Evolutionary conservation across 768 basidiomycete species (phyloP).

Genomic region (Suillus spraguei): DNA sequence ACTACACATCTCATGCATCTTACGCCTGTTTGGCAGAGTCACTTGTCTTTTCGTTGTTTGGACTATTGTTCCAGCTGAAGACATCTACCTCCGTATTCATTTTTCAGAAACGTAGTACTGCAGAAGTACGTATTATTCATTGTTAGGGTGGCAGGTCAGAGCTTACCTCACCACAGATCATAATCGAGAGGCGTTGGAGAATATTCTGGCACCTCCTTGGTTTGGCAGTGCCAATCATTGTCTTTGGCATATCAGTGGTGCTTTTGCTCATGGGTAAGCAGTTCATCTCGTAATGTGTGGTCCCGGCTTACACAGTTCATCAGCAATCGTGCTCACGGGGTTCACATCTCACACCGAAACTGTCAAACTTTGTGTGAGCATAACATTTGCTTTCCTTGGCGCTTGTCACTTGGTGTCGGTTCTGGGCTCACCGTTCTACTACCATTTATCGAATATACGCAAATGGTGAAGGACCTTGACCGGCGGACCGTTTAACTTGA

Average conservation of each 20-base stretch:
- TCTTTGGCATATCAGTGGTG: background rate
- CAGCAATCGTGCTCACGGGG: background rate
- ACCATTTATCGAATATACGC: background rate
- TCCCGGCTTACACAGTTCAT: background rate
- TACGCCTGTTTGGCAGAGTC: constrained; percentile 1
- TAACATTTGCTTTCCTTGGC: background rate
- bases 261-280: background rate
- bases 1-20: background rate
- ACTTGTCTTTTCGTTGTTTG: constrained; percentile 1
- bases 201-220: background rate
- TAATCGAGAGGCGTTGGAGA: background rate
- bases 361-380: background rate
- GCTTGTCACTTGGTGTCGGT: background rate
- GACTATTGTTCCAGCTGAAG: background rate
- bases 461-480: background rate
- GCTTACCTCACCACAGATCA: background rate
- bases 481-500: background rate
- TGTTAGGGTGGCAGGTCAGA: background rate
- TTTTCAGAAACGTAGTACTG: background rate
- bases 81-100: background rate
- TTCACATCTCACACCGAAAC: background rate
- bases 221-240: background rate
- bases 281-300: background rate
- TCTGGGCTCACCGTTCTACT: background rate
- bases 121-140: background rate